Base-by-base conservation (phyloP, 2,329 filamentous ascomycete genomes). In the Hypoxylon sp. region DNA sequence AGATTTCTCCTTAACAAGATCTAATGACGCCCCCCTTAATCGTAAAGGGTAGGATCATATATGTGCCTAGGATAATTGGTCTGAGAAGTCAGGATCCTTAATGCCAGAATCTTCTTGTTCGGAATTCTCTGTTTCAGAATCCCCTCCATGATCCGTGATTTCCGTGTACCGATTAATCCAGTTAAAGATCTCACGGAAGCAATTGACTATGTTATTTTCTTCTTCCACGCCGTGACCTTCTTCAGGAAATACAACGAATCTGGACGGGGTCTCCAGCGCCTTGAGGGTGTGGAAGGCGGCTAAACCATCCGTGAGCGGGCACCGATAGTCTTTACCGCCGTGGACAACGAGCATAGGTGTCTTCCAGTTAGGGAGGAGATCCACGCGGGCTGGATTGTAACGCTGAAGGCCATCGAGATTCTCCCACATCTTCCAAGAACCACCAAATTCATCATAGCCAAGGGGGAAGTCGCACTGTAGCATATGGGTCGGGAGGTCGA, bases 291-390 rank as follows among this genome's bases (percentile, higher is more conserved):
- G 70, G 50, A 72, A 75, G 5, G 70, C 65, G 4, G 65, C 72
- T 74, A 50, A 77, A 78, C 67, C 80, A 69, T 81, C 78, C 0
- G 78, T 78, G 3, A 80, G 65, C 4, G 78, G 75, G 55, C 73
- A 77, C 5, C 90, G 83, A 71, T 90, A 92, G 74, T 94, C 91
- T 45, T 87, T 81, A 68, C 90, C 88, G 69, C 85, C 89, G 78
- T 93, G 91, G 39, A 94, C 89, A 63, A 94, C 84, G 39, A 94
- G 81, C 71, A 92, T 90, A 5, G 91, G 91, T 1, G 90, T 78
- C 12, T 79, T 79, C 69, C 91, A 94, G 62, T 90, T 83, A 14
- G 81, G 73, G 47, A 87, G 79, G 12, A 83, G 78, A 51, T 80
- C 75, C 1, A 78, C 74, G 1, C 81, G 79, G 2, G 83, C 78